phyloP scores from a whole-genome alignment of 305 asterid species.

The Solanum chacoense region DNA sequence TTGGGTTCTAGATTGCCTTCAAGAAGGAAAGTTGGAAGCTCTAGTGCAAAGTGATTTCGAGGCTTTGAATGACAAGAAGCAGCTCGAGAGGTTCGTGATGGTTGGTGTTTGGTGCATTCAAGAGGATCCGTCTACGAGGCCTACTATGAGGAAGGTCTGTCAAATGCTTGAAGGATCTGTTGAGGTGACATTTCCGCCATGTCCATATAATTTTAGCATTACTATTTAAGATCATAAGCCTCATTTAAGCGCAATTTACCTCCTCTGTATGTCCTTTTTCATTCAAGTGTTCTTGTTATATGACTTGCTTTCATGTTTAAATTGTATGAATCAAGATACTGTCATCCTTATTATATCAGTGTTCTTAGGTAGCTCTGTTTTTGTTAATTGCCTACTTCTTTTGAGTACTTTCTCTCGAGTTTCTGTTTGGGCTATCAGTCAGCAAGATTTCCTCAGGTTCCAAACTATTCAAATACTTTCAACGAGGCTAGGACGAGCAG shows the following conservation, averaged over 20 bases:
- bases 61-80: constrained; percentile 14
- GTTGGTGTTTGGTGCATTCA: constrained; percentile 40
- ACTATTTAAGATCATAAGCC: background rate
- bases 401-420: too few relatives aligned
- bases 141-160: constrained; percentile 22
- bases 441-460: too few relatives aligned
- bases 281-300: background rate
- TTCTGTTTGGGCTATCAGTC: too few relatives aligned
- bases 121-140: constrained; percentile 28
- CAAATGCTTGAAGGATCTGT: constrained; percentile 40
- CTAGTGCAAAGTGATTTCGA: constrained; percentile 24
- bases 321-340: background rate
- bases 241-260: background rate
- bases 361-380: too few relatives aligned
- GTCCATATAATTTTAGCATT: background rate
- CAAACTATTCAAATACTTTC: too few relatives aligned
- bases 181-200: constrained; percentile 21
- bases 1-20: constrained; percentile 39
- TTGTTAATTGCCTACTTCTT: too few relatives aligned
- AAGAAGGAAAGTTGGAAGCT: constrained; percentile 13
- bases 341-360: too few relatives aligned
- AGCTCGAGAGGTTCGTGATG: constrained; percentile 22
- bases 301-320: background rate
- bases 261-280: background rate
- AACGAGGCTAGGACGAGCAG: too few relatives aligned